These are phyloP conservation scores for Hymenoscyphus linearis DNA, from an alignment of 2,329 filamentous ascomycete species.

Conservation along the genomic window DNA sequence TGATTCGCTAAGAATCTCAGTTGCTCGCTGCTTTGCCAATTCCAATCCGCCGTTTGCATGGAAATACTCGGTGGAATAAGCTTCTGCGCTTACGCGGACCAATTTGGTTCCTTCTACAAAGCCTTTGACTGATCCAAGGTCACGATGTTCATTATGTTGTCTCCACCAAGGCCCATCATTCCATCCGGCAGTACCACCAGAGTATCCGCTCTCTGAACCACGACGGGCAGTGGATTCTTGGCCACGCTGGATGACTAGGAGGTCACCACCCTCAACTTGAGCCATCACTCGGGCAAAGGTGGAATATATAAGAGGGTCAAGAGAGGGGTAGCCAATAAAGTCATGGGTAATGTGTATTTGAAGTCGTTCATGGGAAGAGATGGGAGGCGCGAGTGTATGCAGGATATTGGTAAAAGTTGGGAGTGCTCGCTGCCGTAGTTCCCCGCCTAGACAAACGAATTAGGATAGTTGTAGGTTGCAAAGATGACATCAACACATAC, in stretches of 20 bases:
- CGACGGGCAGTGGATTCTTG: conserved; percentile 73
- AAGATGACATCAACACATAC: conserved; percentile 42
- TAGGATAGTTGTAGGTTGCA: neutral
- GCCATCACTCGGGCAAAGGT: conserved; percentile 96
- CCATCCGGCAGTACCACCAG: conserved; percentile 64
- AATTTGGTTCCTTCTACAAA: conserved; percentile 86
- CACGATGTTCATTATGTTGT: conserved; percentile 61
- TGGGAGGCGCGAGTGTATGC: conserved; percentile 91
- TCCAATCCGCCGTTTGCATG: conserved; percentile 71
- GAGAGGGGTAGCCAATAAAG: conserved; percentile 85
- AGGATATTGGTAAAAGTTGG: conserved; percentile 94
- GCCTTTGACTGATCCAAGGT: conserved; percentile 74
- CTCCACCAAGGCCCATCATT: conserved; percentile 97
- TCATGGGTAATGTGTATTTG: conserved; percentile 98
- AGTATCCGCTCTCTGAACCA: conserved; percentile 53
- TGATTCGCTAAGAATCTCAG: conserved; percentile 70
- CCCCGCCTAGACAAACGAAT: conserved; percentile 59
- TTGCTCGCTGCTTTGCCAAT: conserved; percentile 71
- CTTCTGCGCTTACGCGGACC: conserved; percentile 81
- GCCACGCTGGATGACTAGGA: conserved; percentile 89
- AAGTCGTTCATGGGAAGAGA: conserved; percentile 92
- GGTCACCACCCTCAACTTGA: conserved; percentile 95
- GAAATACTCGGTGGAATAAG: conserved; percentile 83
- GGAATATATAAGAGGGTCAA: conserved; percentile 86
- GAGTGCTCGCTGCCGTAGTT: conserved; percentile 77